phyloP scores from a whole-genome alignment of 306 rosid genomes.

The Casuarina glauca region DNA sequence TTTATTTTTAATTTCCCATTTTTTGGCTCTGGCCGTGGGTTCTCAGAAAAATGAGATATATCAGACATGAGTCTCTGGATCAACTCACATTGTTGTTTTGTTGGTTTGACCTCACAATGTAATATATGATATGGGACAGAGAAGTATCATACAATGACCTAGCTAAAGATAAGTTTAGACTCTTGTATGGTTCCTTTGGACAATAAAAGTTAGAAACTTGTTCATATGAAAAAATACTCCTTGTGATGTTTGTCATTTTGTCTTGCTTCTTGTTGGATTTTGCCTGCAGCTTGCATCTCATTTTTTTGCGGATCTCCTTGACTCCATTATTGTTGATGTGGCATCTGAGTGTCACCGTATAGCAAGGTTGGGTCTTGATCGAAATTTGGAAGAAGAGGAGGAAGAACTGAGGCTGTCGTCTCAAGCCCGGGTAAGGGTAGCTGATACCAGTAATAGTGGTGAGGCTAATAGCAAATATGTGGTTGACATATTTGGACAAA shows the following conservation, averaged over 20 bases:
- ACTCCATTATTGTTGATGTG: slow-evolving; percentile 84
- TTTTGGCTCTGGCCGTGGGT: background rate
- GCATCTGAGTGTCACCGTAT: slow-evolving; percentile 96
- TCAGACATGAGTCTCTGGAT: background rate
- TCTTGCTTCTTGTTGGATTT: slow-evolving; percentile 29
- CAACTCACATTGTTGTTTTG: background rate
- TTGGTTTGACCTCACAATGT: background rate
- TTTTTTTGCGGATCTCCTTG: slow-evolving; percentile 78
- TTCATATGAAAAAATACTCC: background rate
- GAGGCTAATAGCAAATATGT: slow-evolving; percentile 82
- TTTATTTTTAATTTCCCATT: background rate
- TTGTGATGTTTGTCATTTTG: background rate
- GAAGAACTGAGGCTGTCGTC: slow-evolving; percentile 89
- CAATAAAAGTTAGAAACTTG: background rate
- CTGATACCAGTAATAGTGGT: slow-evolving; percentile 76
- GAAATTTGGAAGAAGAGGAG: slow-evolving; percentile 90
- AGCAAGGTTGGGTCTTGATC: slow-evolving; percentile 88
- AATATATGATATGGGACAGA: background rate
- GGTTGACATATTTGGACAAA: slow-evolving; percentile 94
- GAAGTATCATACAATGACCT: background rate
- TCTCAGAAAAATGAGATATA: background rate
- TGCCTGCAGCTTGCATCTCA: slow-evolving; percentile 74
- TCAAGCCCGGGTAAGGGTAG: slow-evolving; percentile 82
- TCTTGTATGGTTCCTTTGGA: background rate
- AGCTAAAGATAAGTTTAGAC: background rate